Conservation (phyloP, 2,329 filamentous ascomycete species). For the Colletotrichum trifolii region DNA sequence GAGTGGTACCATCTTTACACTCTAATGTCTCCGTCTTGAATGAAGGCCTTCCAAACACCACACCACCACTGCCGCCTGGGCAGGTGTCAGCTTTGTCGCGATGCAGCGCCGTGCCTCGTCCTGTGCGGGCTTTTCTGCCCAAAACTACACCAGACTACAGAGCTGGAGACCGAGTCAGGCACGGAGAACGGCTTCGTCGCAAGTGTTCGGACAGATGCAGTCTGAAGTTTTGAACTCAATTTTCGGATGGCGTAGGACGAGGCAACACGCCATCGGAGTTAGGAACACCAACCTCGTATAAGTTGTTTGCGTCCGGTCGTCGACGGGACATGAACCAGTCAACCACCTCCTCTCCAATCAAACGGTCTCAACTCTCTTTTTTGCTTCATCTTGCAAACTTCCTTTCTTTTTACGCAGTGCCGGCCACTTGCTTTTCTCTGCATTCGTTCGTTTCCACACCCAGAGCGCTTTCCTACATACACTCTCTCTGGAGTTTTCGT, state of each 20-base stretch:
- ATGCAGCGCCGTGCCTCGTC: background rate
- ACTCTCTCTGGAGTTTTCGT: background rate
- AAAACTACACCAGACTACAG: slow-evolving; percentile 7
- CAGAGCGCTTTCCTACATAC: background rate
- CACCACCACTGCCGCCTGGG: background rate
- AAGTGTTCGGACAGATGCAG: slow-evolving; percentile 21
- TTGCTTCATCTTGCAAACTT: background rate
- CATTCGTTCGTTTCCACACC: slow-evolving; percentile 23
- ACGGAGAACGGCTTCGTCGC: slow-evolving; percentile 17
- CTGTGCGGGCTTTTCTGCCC: slow-evolving; percentile 6
- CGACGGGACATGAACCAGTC: rapidly evolving
- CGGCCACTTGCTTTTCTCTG: slow-evolving; percentile 30
- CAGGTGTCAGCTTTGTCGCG: slow-evolving; percentile 19
- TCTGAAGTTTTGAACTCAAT: slow-evolving; percentile 30
- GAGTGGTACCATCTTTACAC: background rate
- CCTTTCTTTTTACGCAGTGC: slow-evolving; percentile 31
- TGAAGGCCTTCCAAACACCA: slow-evolving; percentile 17
- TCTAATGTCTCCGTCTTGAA: slow-evolving; percentile 9
- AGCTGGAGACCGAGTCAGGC: slow-evolving; percentile 7
- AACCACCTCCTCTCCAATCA: slow-evolving; percentile 10
- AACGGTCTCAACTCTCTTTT: slow-evolving; percentile 8
- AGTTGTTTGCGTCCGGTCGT: background rate
- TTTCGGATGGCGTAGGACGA: slow-evolving; percentile 20
- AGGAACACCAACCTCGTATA: no score
- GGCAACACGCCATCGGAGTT: background rate